Base-by-base conservation (phyloP, 208 protist species). In the Chromosphaera perkinsii region DNA sequence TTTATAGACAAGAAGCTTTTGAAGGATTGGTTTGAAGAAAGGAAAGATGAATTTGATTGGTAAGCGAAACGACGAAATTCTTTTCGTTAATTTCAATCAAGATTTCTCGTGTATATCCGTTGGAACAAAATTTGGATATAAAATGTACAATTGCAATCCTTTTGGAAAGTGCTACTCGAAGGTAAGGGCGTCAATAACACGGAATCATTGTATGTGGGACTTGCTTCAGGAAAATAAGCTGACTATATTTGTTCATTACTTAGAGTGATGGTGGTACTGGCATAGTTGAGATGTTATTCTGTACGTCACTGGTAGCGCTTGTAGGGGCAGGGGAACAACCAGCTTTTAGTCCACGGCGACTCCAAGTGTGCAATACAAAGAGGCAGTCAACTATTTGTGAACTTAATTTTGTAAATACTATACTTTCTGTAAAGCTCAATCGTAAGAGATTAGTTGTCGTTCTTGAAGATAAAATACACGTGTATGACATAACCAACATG, bases 401-500 rank as follows among this genome's bases (percentile, higher is more conserved):
- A 22, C 51, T 81, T 17, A 73, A 65, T 26, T 81, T 81, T 43
- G n/a, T 24, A 7, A 69, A 17, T 22, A 42, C 58, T n/a, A 73
- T 81, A 36, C 66, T 78, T 26, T 58, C 56, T 45, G 73, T 78
- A 0, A 61, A 66, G 47, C 10, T 81, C n/a, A 71, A 54, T 26
- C 47, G 66, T 10, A 75, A 62, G 47, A 29, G 76, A 31, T 29
- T 80, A 2, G 66, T 79, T 26, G 77, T 81, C 20, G 71, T 80
- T 14, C 24, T 80, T 2, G 69, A 80, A 33, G 37, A 64, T 10
- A 69, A 66, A n/a, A 68, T 81, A 14, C 69, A 81, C 54, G 36
- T 81, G 17, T 81, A 73, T 39, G 70, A 81, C 47, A 75, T 81
- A 49, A 51, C 39, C 35, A 75, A 7, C 2, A 76, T 81, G 73